Evolutionary conservation across 176 grass and related monocot genomes (phyloP), one percentile per base, ranked within the genome.

Genomic region (Oryza meyeriana): DNA sequence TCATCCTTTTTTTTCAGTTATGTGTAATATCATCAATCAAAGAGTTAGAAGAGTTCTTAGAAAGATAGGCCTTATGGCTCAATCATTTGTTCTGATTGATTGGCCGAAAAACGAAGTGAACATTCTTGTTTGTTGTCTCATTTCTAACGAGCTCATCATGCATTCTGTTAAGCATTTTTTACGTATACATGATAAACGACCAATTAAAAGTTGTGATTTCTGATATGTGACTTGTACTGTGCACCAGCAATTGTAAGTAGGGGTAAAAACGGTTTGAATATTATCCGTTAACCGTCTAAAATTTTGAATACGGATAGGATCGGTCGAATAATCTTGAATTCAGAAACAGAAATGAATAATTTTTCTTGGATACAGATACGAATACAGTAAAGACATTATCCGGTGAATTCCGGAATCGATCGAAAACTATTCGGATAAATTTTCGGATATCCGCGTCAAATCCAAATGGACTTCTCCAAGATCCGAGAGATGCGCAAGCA

Each of bases 381-480:
- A n/a, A n/a, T n/a, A n/a, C n/a, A n/a, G n/a, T n/a, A n/a, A n/a
- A n/a, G n/a, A n/a, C n/a, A n/a, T n/a, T n/a, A n/a, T n/a, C n/a
- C n/a, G n/a, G n/a, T n/a, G n/a, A n/a, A n/a, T n/a, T n/a, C n/a
- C n/a, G n/a, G n/a, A n/a, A n/a, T n/a, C n/a, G n/a, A n/a, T n/a
- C n/a, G n/a, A n/a, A n/a, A n/a, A n/a, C n/a, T n/a, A n/a, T n/a
- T n/a, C n/a, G n/a, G n/a, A n/a, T n/a, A n/a, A n/a, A n/a, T n/a
- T n/a, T n/a, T n/a, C n/a, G n/a, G n/a, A n/a, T n/a, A n/a, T n/a
- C n/a, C n/a, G n/a, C n/a, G n/a, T n/a, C n/a, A n/a, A n/a, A n/a
- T n/a, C n/a, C n/a, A n/a, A n/a, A 85, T 94, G 92, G 89, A 94
- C 58, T 94, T 94, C 86, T 89, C 92, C 89, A 94, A 94, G 89